Base-by-base conservation (phyloP, 371 early-diverging fungal species). In the Mucor saturninus region DNA sequence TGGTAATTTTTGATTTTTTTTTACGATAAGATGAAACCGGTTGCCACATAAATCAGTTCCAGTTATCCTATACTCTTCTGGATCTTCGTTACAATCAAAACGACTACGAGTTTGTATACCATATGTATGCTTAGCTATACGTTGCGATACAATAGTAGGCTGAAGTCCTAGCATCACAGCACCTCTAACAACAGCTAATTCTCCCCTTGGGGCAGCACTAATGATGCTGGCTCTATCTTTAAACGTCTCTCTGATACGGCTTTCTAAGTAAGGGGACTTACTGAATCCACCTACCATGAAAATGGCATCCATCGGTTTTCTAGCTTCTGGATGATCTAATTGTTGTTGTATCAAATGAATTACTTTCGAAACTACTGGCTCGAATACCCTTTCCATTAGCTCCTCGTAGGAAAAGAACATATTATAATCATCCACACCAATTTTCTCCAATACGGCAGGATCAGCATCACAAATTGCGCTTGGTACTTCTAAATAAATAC, bases 261-360 rank as follows among this genome's bases (percentile, higher is more conserved):
- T 75, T 37, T 79, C 72, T 46, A 86, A 64, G 45, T 86, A 86
- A 38, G 79, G 80, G 14, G 84, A 84, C 48, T 84, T 82, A 29
- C 86, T 84, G 62, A 86, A 86, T n/a, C 86, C 86, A 54, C 86
- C 86, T 0, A 86, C 86, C 59, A 86, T 71, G 51, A 86, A 86
- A 42, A 86, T 69, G 14, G 84, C 83, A 51, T 75, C 74, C 29
- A 79, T 39, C 2, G 48, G 48, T 21, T 28, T 48, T 39, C 67
- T 71, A 9, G 69, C 64, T 10, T 30, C 71, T n/a, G 79, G 73
- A 38, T 72, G 72, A 14, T 80, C 74, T 2, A 88, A 71, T 59
- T 88, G 88, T 28, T 81, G 75, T 48, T 80, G 79, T 30, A 88
- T 86, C 29, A 86, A 54, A 32, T 79, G 68, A 54, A 86, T 62